These are phyloP conservation scores for Xylaria sp. DNA, from an alignment of 495 filamentous ascomycete species.

Conservation along the genomic window DNA sequence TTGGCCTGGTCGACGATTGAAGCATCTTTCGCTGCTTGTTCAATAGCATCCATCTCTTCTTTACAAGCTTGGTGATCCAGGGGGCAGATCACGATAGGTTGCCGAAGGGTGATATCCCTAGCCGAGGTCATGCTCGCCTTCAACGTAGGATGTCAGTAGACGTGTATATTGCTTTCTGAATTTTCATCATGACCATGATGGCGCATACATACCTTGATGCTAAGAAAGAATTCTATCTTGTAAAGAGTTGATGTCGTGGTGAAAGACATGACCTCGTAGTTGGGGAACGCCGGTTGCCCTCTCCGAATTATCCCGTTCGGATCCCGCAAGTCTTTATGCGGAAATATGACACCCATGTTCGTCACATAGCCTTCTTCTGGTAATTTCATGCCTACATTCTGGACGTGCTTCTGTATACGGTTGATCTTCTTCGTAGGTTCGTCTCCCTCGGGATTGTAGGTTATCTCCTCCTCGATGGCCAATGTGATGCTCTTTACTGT, in stretches of 20 bases:
- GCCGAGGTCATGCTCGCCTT: conserved; percentile 92
- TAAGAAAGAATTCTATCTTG: conserved; percentile 97
- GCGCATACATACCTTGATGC: conserved; percentile 75
- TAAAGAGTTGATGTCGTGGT: conserved; percentile 94
- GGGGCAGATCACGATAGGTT: conserved; percentile 95
- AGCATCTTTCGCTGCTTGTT: conserved; percentile 92
- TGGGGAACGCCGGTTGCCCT: conserved; percentile 85
- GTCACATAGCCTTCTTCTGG: conserved; percentile 89
- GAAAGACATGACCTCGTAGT: conserved; percentile 87
- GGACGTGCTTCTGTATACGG: conserved; percentile 81
- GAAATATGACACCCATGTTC: conserved; percentile 89
- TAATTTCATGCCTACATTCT: conserved; percentile 79
- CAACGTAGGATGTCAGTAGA: conserved; percentile 33
- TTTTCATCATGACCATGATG: neutral
- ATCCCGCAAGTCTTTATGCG: conserved; percentile 87
- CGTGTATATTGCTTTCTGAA: neutral
- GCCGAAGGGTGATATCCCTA: conserved; percentile 86
- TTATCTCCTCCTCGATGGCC: conserved; percentile 94
- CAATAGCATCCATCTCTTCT: conserved; percentile 97
- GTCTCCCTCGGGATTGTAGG: conserved; percentile 97
- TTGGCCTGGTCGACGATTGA: conserved; percentile 85
- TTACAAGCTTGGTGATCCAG: conserved; percentile 95
- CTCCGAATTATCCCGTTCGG: conserved; percentile 85
- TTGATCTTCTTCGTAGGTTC: conserved; percentile 92
- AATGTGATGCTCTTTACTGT: conserved; percentile 94